phyloP scores from a whole-genome alignment of 371 early-diverging fungal genomes.

The Lichtheimia corymbifera region DNA sequence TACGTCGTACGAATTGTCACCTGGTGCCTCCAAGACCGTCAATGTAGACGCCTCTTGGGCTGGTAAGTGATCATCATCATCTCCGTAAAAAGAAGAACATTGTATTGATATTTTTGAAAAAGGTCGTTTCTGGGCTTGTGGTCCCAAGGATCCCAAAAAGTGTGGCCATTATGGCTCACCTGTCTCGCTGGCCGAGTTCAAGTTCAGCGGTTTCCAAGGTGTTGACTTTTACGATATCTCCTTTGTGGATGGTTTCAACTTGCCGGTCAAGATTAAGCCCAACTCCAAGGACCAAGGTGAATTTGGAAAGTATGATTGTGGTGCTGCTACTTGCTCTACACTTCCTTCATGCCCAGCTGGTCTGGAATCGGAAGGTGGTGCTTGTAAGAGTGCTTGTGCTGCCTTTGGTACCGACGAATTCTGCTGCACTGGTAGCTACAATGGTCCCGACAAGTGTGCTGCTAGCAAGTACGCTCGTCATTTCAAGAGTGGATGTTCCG shows the following conservation, averaged over 20 bases:
- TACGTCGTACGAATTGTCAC: conserved; percentile 1
- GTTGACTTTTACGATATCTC: conserved; percentile 42
- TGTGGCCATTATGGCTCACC: conserved; percentile 25
- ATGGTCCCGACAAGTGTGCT: conserved; percentile 13
- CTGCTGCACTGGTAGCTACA: conserved; percentile 20
- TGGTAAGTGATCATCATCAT: conserved; percentile 8
- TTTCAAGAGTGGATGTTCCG: conserved; percentile 24
- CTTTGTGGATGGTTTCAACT: conserved; percentile 30
- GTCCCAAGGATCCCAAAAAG: conserved; percentile 13
- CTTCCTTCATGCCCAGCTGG: conserved; percentile 20
- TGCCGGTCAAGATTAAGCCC: conserved; percentile 19
- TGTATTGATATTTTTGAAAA: conserved; percentile 1
- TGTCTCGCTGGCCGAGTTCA: conserved; percentile 40
- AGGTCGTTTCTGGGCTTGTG: conserved; percentile 38
- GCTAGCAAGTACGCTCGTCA: conserved; percentile 12
- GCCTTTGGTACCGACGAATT: conserved; percentile 14
- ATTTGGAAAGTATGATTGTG: conserved; percentile 12
- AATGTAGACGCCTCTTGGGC: conserved; percentile 20
- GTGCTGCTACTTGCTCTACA: conserved; percentile 12
- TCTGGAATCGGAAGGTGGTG: conserved; percentile 12
- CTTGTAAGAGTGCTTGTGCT: conserved; percentile 24
- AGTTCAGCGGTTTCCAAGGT: conserved; percentile 18
- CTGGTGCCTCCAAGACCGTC: conserved; percentile 9
- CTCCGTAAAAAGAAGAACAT: not conserved
- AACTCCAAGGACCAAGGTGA: conserved; percentile 7